A percentile compares a stretch with the other conserved stretches of the same genome.
Evolutionary conservation across 208 protist species (phyloP).

Genomic region (Trypanosomatidae sp.): DNA sequence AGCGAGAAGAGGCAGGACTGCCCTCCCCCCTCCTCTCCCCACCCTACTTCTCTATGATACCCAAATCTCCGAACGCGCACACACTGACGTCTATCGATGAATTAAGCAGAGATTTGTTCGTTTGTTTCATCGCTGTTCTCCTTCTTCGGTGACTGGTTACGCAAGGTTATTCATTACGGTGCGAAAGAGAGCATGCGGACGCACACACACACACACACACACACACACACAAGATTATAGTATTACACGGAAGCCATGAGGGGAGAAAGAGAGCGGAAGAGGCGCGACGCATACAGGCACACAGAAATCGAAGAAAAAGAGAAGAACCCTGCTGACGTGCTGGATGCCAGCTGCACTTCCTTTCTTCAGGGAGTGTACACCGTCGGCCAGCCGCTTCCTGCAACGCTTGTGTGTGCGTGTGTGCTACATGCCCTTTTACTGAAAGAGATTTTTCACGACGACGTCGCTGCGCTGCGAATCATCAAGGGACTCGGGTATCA

Average conservation of each 20-base stretch:
- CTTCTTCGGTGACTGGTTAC: too few species aligned
- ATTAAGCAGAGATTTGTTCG: neutral
- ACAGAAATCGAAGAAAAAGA: constrained; percentile 1
- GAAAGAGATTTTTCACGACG: constrained; percentile 75
- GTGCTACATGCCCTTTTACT: constrained; percentile 25
- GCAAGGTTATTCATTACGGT: neutral
- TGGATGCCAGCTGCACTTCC: neutral
- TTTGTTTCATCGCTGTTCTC: neutral
- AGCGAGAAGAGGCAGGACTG: too few species aligned
- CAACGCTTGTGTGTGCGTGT: neutral
- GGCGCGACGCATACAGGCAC: neutral
- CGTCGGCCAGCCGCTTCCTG: neutral
- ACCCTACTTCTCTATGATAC: too few species aligned
- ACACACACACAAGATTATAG: neutral
- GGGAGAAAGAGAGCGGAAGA: neutral
- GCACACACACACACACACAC: neutral
- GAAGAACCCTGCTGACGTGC: neutral
- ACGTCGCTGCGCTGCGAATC: constrained; percentile 66
- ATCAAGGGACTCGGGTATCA: constrained; percentile 59
- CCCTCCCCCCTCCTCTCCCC: too few species aligned
- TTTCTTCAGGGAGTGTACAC: neutral
- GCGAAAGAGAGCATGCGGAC: neutral
- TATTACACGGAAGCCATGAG: neutral
- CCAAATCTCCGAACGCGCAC: too few species aligned
- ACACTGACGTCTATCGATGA: too few species aligned